Percentiles rank a stretch among this genome's conserved stretches.
phyloP scores from a whole-genome alignment of 1,284 basidiomycete species.

The Pterula multifida region DNA sequence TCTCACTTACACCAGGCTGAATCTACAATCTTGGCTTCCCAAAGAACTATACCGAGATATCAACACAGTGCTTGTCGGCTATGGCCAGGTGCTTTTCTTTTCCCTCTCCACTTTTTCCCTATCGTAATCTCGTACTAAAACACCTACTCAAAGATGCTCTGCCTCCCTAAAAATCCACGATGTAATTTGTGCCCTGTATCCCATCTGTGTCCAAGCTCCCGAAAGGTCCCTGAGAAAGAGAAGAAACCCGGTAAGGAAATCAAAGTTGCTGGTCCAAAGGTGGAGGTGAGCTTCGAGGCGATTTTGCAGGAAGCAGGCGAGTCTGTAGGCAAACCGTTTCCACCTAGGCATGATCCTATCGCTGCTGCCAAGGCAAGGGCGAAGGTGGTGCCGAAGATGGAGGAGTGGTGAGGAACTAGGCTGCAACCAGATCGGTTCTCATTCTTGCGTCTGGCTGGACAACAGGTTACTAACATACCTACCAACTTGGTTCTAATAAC shows the following conservation, averaged over 20 bases:
- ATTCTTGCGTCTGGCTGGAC: too few species aligned
- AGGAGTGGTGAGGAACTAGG: constrained; percentile 1
- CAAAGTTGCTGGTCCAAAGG: constrained; percentile 4
- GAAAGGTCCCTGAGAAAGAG: constrained; percentile 17
- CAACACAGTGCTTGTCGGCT: constrained; percentile 84
- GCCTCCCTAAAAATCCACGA: constrained; percentile 58
- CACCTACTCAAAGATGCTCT: constrained; percentile 26
- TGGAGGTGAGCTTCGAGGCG: constrained; percentile 4
- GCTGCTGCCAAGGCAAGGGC: neutral
- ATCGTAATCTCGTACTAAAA: constrained; percentile 1
- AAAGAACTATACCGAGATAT: constrained; percentile 69
- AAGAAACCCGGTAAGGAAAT: constrained; percentile 10
- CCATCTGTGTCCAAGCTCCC: constrained; percentile 49
- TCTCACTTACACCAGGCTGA: constrained; percentile 38
- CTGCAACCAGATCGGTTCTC: too few species aligned
- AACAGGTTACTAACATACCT: too few species aligned
- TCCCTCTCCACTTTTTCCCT: neutral
- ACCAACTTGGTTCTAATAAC: too few species aligned
- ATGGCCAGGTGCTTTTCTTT: constrained; percentile 62
- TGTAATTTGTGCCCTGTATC: constrained; percentile 51
- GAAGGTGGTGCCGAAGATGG: neutral
- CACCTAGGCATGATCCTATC: neutral
- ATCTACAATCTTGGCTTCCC: constrained; percentile 88
- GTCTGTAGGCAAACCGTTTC: neutral
- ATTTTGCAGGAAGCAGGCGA: neutral